Base-by-base conservation (phyloP, 768 basidiomycete genomes). In the Suillus decipiens region DNA sequence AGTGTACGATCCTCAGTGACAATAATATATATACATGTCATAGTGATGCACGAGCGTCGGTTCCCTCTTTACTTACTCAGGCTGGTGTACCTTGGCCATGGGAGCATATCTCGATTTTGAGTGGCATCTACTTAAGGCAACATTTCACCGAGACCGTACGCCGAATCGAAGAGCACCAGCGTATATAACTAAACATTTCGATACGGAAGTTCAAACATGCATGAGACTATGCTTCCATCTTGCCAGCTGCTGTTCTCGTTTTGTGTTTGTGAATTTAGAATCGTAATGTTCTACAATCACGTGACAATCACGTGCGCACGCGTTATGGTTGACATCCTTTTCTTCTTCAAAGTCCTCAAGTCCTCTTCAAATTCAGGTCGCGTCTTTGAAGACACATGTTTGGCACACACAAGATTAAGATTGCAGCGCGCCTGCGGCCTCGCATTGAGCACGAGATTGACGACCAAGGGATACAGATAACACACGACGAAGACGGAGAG, bases 351-450 rank as follows among this genome's bases (percentile, higher is more conserved):
- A 53, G 31, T n/a, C 28, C 28, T 31, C 28, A 24, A 56, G 24
- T 37, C 14, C 36, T 28, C 14, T 39, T 56, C 22, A 28, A 17
- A 41, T 41, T 24, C 28, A 41, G 24, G 37, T 15, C 10, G 17
- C 39, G 5, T 28, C 39, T 12, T 57, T 12, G 17, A 31, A 11
- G 67, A 57, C 24, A 57, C 39, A 57, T 57, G 56, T 41, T 39
- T 57, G 56, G 56, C 56, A 19, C 75, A 57, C 79, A 85, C 69
- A 89, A 84, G 71, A 84, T 92, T 72, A 86, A 83, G 75, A 90
- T 92, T 65, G 84, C 87, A 0, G 89, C 89, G 31, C 86, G 90
- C 31, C 81, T 92, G 34, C 81, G 90, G 10, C 90, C 90, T 0
- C 76, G 82, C n/a, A 79, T 92, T 12, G 71, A 79, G 2, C 81